phyloP scores from a whole-genome alignment of 129 eudicot genomes.

The Artemisia annua region DNA sequence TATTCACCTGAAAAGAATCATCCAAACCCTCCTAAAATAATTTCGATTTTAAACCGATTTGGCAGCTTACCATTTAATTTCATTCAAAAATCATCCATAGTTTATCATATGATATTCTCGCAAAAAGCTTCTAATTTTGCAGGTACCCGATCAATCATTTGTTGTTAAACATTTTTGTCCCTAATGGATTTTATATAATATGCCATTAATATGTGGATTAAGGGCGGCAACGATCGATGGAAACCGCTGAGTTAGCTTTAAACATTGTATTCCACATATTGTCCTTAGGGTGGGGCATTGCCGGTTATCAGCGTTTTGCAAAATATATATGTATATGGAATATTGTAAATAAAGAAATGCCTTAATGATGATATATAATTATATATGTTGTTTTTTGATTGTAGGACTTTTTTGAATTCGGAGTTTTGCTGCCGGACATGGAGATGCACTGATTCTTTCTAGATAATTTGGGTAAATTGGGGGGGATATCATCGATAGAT shows the following conservation, averaged over 20 bases:
- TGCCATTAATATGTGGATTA: too few species aligned
- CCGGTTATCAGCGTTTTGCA: too few species aligned
- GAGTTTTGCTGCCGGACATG: not conserved
- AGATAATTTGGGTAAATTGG: not conserved
- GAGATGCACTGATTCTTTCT: conserved; percentile 23
- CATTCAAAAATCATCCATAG: not conserved
- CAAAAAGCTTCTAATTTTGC: conserved; percentile 11
- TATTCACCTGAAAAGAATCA: conserved; percentile 7
- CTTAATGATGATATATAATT: conserved; percentile 8
- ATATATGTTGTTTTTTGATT: not conserved
- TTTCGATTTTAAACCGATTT: not conserved
- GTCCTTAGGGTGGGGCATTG: too few species aligned
- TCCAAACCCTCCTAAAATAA: conserved; percentile 9
- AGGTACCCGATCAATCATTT: not conserved
- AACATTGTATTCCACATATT: too few species aligned
- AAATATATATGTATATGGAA: too few species aligned
- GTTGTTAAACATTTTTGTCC: not conserved
- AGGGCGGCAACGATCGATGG: too few species aligned
- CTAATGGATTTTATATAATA: too few species aligned
- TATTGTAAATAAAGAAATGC: not conserved
- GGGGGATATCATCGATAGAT: not conserved
- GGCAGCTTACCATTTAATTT: not conserved
- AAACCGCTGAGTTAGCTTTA: too few species aligned
- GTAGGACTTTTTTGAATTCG: conserved; percentile 15
- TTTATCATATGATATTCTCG: not conserved